phyloP scores from a whole-genome alignment of 129 eudicot genomes.

The Flaveria bidentis region DNA sequence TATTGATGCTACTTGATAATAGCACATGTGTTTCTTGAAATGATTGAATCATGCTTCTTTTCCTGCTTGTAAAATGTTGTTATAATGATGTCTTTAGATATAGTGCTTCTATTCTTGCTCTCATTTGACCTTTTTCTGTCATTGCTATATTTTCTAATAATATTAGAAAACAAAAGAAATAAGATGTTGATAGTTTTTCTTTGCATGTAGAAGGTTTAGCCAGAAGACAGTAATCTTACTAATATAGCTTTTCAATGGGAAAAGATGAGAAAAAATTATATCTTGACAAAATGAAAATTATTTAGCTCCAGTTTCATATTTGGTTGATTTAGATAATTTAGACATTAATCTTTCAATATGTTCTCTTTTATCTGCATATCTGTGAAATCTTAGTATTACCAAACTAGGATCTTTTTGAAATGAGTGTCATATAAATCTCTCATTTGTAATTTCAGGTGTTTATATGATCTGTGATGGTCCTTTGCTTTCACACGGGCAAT shows the following conservation, averaged over 20 bases:
- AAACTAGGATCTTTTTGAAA: not conserved
- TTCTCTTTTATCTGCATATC: not conserved
- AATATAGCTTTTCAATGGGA: no score
- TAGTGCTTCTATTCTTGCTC: constrained; percentile 18
- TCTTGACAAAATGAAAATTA: not conserved
- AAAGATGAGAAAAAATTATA: no score
- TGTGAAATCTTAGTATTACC: not conserved
- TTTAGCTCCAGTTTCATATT: not conserved
- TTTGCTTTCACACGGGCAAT: constrained; percentile 88
- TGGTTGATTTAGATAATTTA: not conserved
- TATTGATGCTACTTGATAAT: constrained; percentile 27
- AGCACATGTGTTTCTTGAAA: constrained; percentile 29
- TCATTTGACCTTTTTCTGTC: constrained; percentile 1
- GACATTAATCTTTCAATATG: not conserved
- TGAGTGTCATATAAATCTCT: not conserved
- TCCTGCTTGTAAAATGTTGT: constrained; percentile 18
- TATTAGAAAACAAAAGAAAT: constrained; percentile 13
- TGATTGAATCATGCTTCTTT: constrained; percentile 24
- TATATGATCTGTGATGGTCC: constrained; percentile 82
- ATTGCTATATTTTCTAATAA: constrained; percentile 1
- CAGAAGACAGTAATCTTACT: not conserved
- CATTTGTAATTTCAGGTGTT: constrained; percentile 57
- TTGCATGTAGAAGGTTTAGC: constrained; percentile 18
- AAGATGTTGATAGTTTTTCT: constrained; percentile 7
- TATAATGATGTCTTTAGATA: constrained; percentile 10